Evolutionary conservation across 148 eudicot species (phyloP).

Genomic region (Gaultheria prostrata): DNA sequence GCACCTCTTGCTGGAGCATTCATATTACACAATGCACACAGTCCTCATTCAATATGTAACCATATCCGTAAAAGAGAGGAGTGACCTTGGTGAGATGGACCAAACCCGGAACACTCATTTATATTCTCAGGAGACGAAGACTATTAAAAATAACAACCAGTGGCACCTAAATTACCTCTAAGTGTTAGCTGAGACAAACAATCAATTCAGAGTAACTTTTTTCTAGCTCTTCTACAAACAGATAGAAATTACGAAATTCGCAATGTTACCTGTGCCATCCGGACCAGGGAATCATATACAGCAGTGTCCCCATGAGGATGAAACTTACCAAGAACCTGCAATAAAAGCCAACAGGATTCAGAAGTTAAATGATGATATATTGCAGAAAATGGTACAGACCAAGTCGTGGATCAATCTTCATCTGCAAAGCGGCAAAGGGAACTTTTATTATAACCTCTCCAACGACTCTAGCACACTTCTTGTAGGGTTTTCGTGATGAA

Average conservation of each 20-base stretch:
- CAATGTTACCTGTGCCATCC: constrained; percentile 96
- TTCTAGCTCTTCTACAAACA: not conserved
- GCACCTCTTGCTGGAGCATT: not conserved
- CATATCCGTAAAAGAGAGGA: not conserved
- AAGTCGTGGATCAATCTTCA: not conserved
- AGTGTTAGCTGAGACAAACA: not conserved
- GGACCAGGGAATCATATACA: constrained; percentile 90
- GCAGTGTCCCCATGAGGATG: constrained; percentile 98
- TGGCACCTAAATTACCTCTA: not conserved
- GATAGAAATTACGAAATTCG: not conserved
- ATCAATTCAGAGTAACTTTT: not conserved
- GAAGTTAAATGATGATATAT: constrained; percentile 10
- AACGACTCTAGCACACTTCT: constrained; percentile 98
- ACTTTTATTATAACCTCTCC: constrained; percentile 66
- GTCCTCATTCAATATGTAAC: not conserved
- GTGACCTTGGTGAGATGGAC: not conserved
- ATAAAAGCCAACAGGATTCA: constrained; percentile 12
- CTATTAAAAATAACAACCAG: not conserved
- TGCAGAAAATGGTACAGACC: not conserved
- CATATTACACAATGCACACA: not conserved
- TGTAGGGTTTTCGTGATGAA: constrained; percentile 85
- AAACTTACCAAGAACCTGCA: constrained; percentile 91
- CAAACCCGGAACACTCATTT: not conserved
- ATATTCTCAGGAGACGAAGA: not conserved
- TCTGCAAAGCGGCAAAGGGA: not conserved